Evolutionary conservation across 139 green algal genomes (phyloP).

Genomic region (Pedinophyceae sp.): DNA sequence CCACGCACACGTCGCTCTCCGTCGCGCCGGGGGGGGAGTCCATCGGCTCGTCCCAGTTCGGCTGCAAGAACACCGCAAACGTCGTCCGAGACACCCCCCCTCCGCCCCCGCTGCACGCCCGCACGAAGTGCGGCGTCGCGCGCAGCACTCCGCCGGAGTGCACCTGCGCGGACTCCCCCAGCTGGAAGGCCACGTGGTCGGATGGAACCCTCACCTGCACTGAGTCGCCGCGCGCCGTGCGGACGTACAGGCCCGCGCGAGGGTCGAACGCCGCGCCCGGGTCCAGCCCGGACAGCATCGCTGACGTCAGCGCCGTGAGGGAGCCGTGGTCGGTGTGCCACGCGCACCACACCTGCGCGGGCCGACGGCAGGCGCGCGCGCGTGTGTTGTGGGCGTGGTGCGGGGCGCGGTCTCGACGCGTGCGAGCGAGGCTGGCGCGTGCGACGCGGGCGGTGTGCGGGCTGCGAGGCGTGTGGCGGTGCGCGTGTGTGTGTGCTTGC

Average conservation of each 20-base stretch:
- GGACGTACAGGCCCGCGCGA: slow-evolving; percentile 14
- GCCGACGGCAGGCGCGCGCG: too few relatives aligned
- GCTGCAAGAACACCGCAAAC: slow-evolving; percentile 27
- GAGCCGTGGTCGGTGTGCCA: slow-evolving; percentile 20
- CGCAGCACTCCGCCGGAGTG: slow-evolving; percentile 18
- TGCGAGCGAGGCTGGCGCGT: too few relatives aligned
- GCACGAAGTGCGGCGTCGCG: slow-evolving; percentile 21
- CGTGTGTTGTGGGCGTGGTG: too few relatives aligned
- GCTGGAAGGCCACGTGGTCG: slow-evolving; percentile 17
- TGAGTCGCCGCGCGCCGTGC: background rate
- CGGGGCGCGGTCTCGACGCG: too few relatives aligned
- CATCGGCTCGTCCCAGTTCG: slow-evolving; percentile 11
- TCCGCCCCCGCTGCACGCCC: slow-evolving; percentile 1
- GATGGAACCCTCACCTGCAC: slow-evolving; percentile 8
- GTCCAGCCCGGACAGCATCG: slow-evolving; percentile 2
- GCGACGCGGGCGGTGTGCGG: too few relatives aligned
- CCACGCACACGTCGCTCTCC: background rate
- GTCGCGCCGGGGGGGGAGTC: background rate
- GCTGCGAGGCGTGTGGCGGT: too few relatives aligned
- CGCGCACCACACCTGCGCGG: slow-evolving; percentile 18
- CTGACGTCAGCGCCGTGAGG: slow-evolving; percentile 13
- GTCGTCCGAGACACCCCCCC: slow-evolving; percentile 11
- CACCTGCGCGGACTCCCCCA: slow-evolving; percentile 16
- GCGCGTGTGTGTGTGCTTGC: too few relatives aligned
- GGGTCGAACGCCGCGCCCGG: too few relatives aligned